Evolutionary conservation across 2,329 filamentous ascomycete genomes (phyloP), one percentile per base, ranked within the genome.

Genomic region (Emmonsia crescens): DNA sequence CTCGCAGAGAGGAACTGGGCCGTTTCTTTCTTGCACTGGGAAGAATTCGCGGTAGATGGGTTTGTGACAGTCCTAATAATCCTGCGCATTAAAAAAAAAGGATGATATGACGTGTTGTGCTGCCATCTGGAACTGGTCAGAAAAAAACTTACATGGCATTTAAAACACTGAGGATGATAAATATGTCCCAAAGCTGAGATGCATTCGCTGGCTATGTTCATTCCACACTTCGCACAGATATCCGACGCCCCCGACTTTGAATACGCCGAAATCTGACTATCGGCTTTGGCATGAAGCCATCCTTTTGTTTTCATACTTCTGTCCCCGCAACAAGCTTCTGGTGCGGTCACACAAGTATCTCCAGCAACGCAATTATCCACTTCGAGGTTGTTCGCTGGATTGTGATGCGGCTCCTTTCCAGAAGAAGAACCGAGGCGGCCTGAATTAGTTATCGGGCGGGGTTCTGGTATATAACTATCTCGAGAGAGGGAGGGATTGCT

Each of bases 91-190:
- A 33, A n/a, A 21, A 36, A 10, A 33, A n/a, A 21, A 36, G n/a
- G 4, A 9, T 9, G 33, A 24, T 40, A 40, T 29, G 19, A 27
- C 10, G 1, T 21, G n/a, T 36, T 6, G 9, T 12, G 29, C 10
- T n/a, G 51, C 19, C 3, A n/a, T 38, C 6, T 51, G 6, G 14
- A 27, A 5, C 48, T n/a, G 31, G 19, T 24, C 38, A 19, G 16
- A 21, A 27, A 56, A 14, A 56, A 40, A 14, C 52, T 21, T 40
- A 56, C 52, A 40, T 56, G 52, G 52, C 52, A 56, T 14, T 33
- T 56, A 27, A 56, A 56, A 56, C 52, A 56, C 12, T 56, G 52
- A 24, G 52, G 52, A 40, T 56, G 52, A 40, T 40, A 56, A 24
- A 40, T 14, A 27, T 27, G 9, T 38, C 52, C 52, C 14, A 56